Conservation (phyloP, 2,329 filamentous ascomycete genomes). For the Knoxdaviesia capensis region DNA sequence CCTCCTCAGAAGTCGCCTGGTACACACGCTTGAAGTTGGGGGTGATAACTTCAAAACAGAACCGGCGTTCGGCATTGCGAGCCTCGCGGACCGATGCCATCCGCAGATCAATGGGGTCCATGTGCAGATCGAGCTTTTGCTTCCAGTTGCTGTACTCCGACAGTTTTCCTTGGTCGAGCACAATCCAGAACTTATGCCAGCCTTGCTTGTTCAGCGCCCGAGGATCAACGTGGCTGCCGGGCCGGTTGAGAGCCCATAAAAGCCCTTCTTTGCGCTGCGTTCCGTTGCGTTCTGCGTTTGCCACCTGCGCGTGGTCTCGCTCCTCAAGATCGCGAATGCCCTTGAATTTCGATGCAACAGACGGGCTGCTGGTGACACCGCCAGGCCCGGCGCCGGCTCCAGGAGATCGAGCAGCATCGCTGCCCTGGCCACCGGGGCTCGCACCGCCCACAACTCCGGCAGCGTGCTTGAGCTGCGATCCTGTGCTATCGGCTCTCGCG, state of each 20-base stretch:
- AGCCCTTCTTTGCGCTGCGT: constrained; percentile 81
- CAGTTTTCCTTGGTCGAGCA: constrained; percentile 86
- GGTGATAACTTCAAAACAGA: constrained; percentile 97
- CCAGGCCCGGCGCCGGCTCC: no score
- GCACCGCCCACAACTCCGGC: constrained; percentile 11
- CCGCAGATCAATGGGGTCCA: constrained; percentile 90
- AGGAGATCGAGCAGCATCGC: constrained; percentile 5
- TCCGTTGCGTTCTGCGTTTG: constrained; percentile 33
- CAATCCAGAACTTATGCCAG: constrained; percentile 99
- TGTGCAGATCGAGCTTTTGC: constrained; percentile 85
- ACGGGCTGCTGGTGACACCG: constrained; percentile 26
- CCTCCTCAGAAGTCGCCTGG: constrained; percentile 92
- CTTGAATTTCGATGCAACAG: constrained; percentile 49
- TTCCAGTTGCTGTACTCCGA: constrained; percentile 99
- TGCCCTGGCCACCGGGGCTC: constrained; percentile 32
- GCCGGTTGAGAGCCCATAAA: constrained; percentile 82
- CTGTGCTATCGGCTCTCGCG: constrained; percentile 52
- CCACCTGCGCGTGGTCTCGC: constrained; percentile 37
- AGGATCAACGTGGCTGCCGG: constrained; percentile 86
- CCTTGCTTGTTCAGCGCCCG: constrained; percentile 91
- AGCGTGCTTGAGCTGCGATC: constrained; percentile 33
- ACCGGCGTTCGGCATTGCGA: constrained; percentile 78
- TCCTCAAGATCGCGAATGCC: constrained; percentile 87
- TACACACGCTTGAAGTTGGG: constrained; percentile 92
- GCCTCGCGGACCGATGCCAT: constrained; percentile 96